phyloP scores from a whole-genome alignment of 768 basidiomycete genomes.

The Agrocybe chaxingu region DNA sequence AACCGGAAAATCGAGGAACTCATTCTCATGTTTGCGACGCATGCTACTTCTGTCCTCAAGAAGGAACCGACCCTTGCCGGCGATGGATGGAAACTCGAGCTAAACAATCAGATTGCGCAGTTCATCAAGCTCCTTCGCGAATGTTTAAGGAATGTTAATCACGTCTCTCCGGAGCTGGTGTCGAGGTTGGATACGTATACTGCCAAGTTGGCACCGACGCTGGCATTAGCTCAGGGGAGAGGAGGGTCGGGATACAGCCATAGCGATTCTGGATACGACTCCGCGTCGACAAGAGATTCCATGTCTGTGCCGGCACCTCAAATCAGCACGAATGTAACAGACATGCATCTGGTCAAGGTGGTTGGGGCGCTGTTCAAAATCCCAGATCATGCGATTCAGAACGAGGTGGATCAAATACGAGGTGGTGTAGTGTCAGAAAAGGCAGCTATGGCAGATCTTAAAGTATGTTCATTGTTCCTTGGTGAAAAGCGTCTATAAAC shows the following conservation, averaged over 20 bases:
- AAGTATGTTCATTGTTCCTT: constrained; percentile 42
- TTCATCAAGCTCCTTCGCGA: constrained; percentile 88
- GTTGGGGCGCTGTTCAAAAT: constrained; percentile 76
- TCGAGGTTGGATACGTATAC: constrained; percentile 82
- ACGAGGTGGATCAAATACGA: constrained; percentile 69
- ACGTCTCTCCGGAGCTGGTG: constrained; percentile 81
- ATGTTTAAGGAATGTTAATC: constrained; percentile 65
- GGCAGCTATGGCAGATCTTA: constrained; percentile 85
- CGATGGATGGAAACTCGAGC: constrained; percentile 90
- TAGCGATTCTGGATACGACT: constrained; percentile 67
- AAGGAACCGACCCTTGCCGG: constrained; percentile 83
- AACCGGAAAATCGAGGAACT: constrained; percentile 97
- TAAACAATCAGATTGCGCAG: constrained; percentile 87
- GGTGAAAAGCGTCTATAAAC: constrained; percentile 7
- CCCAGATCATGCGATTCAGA: constrained; percentile 60
- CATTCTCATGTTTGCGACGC: constrained; percentile 92
- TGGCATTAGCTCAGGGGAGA: constrained; percentile 19
- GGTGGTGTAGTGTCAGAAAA: constrained; percentile 70
- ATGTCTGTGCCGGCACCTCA: constrained; percentile 29
- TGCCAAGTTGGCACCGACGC: constrained; percentile 68
- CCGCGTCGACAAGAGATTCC: constrained; percentile 55
- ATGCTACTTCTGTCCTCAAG: constrained; percentile 82
- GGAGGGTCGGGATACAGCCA: constrained; percentile 18
- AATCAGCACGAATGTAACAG: constrained; percentile 48
- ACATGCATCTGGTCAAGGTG: constrained; percentile 75